Evolutionary conservation across 2,329 filamentous ascomycete species (phyloP).

Genomic region (Venturia nashicola): DNA sequence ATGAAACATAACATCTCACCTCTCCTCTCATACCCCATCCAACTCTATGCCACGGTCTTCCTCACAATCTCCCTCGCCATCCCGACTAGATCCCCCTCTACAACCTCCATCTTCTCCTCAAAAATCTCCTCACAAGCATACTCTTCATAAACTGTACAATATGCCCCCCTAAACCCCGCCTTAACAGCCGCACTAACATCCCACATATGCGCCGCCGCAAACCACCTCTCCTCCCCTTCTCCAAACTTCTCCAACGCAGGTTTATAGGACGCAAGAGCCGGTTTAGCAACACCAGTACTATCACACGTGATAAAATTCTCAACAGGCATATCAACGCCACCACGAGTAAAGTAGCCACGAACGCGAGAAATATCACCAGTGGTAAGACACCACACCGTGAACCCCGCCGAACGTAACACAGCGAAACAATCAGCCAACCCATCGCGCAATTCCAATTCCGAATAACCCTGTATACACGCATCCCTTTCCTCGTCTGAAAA

Average conservation of each 20-base stretch:
- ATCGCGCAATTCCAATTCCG: conserved; percentile 31
- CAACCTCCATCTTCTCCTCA: conserved; percentile 36
- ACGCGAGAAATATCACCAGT: neutral
- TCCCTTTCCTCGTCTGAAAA: neutral
- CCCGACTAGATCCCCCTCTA: conserved; percentile 43
- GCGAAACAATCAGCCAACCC: neutral
- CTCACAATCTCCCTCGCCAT: conserved; percentile 18
- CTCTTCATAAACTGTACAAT: conserved; percentile 25
- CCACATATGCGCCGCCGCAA: conserved; percentile 49
- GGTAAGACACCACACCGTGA: neutral
- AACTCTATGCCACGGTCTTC: neutral
- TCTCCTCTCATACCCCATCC: no score
- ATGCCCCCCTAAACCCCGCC: conserved; percentile 24
- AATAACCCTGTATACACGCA: neutral
- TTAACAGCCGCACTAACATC: conserved; percentile 41
- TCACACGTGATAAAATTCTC: conserved; percentile 44
- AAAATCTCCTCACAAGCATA: conserved; percentile 42
- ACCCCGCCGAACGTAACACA: neutral
- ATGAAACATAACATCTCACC: no score
- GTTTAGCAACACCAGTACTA: conserved; percentile 35
- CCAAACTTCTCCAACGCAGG: conserved; percentile 31
- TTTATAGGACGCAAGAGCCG: conserved; percentile 34
- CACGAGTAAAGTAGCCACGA: conserved; percentile 38
- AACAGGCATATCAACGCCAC: conserved; percentile 35
- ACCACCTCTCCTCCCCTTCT: conserved; percentile 32